phyloP scores from a whole-genome alignment of 768 basidiomycete genomes.

The Tylopilus felleus region DNA sequence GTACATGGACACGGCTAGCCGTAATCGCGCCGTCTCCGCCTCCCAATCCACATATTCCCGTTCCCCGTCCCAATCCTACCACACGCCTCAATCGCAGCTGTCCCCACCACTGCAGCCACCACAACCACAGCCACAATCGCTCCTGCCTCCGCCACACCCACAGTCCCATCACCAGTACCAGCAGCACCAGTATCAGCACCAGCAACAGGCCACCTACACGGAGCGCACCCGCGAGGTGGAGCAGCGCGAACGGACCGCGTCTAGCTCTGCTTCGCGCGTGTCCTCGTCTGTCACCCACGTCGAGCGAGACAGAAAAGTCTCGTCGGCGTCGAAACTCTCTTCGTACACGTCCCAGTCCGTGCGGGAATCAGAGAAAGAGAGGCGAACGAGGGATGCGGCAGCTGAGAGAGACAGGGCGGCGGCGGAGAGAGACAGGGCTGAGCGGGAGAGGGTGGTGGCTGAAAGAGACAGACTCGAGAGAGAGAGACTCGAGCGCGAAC shows the following conservation, averaged over 20 bases:
- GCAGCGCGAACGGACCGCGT: slow-evolving; percentile 23
- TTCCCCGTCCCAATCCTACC: slow-evolving; percentile 8
- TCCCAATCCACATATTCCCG: slow-evolving; percentile 21
- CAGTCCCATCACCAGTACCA: background rate
- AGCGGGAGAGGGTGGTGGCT: slow-evolving; percentile 13
- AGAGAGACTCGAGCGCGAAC: slow-evolving; percentile 8
- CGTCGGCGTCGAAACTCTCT: slow-evolving; percentile 29
- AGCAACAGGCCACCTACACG: slow-evolving; percentile 19
- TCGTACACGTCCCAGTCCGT: slow-evolving; percentile 24
- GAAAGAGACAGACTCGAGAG: slow-evolving; percentile 14
- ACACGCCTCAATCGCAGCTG: slow-evolving; percentile 12
- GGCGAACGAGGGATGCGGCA: slow-evolving; percentile 19
- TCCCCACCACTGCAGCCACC: background rate
- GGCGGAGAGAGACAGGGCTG: slow-evolving; percentile 12
- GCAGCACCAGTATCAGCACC: background rate
- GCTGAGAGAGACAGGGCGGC: slow-evolving; percentile 17
- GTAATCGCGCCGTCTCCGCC: slow-evolving; percentile 21
- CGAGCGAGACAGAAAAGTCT: slow-evolving; percentile 27
- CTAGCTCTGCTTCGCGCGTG: slow-evolving; percentile 25
- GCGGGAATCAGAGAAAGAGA: slow-evolving; percentile 26
- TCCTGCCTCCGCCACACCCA: background rate
- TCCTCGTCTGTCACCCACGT: slow-evolving; percentile 19
- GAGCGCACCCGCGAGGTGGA: slow-evolving; percentile 27
- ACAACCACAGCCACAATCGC: background rate
- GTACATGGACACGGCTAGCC: slow-evolving; percentile 31